These are phyloP conservation scores for Noccaea caerulescens DNA, from an alignment of 345 rosid genomes.

Conservation along the genomic window DNA sequence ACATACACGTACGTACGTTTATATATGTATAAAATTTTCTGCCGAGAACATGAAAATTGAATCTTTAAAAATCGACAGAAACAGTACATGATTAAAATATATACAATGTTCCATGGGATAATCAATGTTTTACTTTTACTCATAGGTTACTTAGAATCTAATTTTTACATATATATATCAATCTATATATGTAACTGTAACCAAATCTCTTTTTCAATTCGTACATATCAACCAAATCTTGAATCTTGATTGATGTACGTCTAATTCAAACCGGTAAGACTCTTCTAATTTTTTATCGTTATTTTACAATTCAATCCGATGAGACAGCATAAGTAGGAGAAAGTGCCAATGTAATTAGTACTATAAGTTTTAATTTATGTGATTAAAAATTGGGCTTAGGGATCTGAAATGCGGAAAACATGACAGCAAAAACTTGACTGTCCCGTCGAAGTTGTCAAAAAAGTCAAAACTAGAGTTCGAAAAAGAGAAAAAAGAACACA, in stretches of 20 bases:
- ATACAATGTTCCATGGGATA: conserved; percentile 31
- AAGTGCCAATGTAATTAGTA: conserved; percentile 1
- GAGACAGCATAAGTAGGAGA: conserved; percentile 29
- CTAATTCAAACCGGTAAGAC: background rate
- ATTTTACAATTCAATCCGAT: background rate
- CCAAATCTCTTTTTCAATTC: background rate
- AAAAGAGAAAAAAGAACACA: conserved; percentile 29
- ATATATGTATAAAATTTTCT: conserved; percentile 1
- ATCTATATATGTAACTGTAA: background rate
- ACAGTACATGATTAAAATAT: conserved; percentile 6
- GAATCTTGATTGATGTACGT: background rate
- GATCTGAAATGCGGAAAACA: conserved; percentile 67
- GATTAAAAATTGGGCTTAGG: conserved; percentile 33
- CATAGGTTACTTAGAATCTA: conserved; percentile 11
- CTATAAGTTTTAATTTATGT: background rate
- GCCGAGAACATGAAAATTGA: conserved; percentile 30
- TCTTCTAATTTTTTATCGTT: background rate
- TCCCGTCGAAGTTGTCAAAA: conserved; percentile 44
- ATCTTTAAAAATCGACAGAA: conserved; percentile 28
- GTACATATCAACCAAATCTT: background rate
- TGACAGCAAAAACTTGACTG: conserved; percentile 52
- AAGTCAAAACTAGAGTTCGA: conserved; percentile 44
- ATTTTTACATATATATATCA: background rate
- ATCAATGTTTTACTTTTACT: conserved; percentile 15
- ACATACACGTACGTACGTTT: conserved; percentile 26